Percentiles rank a stretch among this genome's conserved stretches.
Evolutionary conservation across 768 basidiomycete genomes (phyloP).

Genomic region (Boletus barrowsii): DNA sequence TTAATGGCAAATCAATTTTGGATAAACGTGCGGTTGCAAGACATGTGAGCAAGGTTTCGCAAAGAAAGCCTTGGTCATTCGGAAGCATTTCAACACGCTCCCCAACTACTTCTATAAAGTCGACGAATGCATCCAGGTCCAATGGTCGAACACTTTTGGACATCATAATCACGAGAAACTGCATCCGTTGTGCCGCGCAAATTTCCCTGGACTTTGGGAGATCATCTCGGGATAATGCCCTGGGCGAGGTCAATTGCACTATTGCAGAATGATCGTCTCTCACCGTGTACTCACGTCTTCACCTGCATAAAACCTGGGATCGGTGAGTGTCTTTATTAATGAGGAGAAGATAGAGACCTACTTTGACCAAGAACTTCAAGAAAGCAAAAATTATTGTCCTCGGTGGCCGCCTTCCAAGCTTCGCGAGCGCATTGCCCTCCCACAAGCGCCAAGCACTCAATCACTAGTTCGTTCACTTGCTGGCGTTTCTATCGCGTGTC

Average conservation of each 20-base stretch:
- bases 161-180: slow-evolving; percentile 24
- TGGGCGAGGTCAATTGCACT: slow-evolving; percentile 2
- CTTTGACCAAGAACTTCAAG: slow-evolving; percentile 17
- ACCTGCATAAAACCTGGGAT: slow-evolving; percentile 12
- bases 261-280: neutral
- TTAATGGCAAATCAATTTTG: slow-evolving; percentile 7
- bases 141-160: slow-evolving; percentile 14
- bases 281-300: slow-evolving; percentile 14
- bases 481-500: neutral
- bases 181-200: slow-evolving; percentile 20
- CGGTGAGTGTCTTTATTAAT: neutral
- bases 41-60: slow-evolving; percentile 36
- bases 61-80: slow-evolving; percentile 21
- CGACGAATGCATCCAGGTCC: neutral
- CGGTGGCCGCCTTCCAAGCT: slow-evolving; percentile 21
- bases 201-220: slow-evolving; percentile 3
- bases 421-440: slow-evolving; percentile 9
- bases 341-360: slow-evolving; percentile 6
- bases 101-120: slow-evolving; percentile 15
- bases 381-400: slow-evolving; percentile 11
- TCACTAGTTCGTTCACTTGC: slow-evolving; percentile 21
- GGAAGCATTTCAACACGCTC: slow-evolving; percentile 10
- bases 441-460: slow-evolving; percentile 19
- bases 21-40: slow-evolving; percentile 27
- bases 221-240: slow-evolving; percentile 10